Percentiles rank a stretch among this genome's conserved stretches.
phyloP scores from a whole-genome alignment of 2,329 filamentous ascomycete species.

The Ascochyta rabiei region DNA sequence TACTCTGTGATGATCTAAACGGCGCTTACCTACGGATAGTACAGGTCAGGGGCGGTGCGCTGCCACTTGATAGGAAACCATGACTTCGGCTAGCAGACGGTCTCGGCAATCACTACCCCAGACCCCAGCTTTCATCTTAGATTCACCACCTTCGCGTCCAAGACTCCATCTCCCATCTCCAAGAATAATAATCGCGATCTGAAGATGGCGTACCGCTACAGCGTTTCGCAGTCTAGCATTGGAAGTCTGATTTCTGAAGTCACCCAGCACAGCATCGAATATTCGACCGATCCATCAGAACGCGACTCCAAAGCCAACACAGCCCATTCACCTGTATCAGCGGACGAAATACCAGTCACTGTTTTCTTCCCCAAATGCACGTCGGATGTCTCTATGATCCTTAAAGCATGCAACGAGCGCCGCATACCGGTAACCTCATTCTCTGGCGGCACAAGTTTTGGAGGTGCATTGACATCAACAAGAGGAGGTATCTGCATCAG shows the following conservation, averaged over 20 bases:
- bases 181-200: no score
- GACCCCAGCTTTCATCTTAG: not conserved
- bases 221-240: not conserved
- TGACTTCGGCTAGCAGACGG: not conserved
- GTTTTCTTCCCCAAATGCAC: constrained; percentile 77
- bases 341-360: constrained; percentile 52
- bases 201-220: constrained; percentile 3
- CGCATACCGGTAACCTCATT: constrained; percentile 85
- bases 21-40: not conserved
- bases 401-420: constrained; percentile 81
- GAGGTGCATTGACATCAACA: constrained; percentile 83
- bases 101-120: not conserved
- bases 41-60: not conserved
- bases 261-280: not conserved
- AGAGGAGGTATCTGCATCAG: constrained; percentile 82
- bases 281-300: constrained; percentile 15
- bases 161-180: not conserved
- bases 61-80: not conserved
- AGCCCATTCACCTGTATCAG: constrained; percentile 27
- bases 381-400: constrained; percentile 77
- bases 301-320: constrained; percentile 31
- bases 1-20: not conserved
- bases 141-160: not conserved
- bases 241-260: not conserved
- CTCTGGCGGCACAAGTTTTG: constrained; percentile 84